Evolutionary conservation across 345 rosid genomes (phyloP).

Genomic region (Kandelia obovata): DNA sequence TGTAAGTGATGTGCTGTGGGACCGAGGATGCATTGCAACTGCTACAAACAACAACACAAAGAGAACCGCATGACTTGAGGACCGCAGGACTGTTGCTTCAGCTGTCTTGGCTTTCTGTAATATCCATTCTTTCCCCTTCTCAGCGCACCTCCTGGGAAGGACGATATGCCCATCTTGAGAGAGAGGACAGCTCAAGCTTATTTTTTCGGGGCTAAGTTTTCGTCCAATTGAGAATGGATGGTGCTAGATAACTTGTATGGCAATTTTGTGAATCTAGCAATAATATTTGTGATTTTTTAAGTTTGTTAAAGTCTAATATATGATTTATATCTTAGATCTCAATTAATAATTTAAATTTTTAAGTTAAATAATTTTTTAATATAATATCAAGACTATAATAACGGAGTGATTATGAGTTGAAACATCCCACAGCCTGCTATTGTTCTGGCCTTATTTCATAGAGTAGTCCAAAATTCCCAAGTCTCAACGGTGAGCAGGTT

Average conservation of each 20-base stretch:
- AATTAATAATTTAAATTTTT: no score
- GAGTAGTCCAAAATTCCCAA: no score
- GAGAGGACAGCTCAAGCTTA: conserved; percentile 6
- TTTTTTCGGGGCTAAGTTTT: conserved; percentile 18
- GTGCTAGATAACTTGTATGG: conserved; percentile 24
- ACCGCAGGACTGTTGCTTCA: conserved; percentile 26
- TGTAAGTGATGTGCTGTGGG: conserved; percentile 62
- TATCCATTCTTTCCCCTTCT: conserved; percentile 26
- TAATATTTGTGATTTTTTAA: not conserved
- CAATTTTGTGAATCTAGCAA: not conserved
- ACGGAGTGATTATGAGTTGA: no score
- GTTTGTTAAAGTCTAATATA: no score
- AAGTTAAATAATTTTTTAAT: no score
- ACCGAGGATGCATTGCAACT: conserved; percentile 43
- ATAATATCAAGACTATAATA: no score
- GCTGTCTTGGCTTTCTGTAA: conserved; percentile 11
- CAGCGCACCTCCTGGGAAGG: conserved; percentile 7
- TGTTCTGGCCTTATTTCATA: no score
- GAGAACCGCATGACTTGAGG: conserved; percentile 26
- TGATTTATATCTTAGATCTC: no score
- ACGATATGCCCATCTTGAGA: conserved; percentile 4
- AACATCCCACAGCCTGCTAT: no score
- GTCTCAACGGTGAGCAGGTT: no score
- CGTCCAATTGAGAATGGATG: conserved; percentile 24
- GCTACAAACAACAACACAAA: conserved; percentile 21